phyloP scores from a whole-genome alignment of 2,329 filamentous ascomycete species.

The Pestalotiopsis sp. region DNA sequence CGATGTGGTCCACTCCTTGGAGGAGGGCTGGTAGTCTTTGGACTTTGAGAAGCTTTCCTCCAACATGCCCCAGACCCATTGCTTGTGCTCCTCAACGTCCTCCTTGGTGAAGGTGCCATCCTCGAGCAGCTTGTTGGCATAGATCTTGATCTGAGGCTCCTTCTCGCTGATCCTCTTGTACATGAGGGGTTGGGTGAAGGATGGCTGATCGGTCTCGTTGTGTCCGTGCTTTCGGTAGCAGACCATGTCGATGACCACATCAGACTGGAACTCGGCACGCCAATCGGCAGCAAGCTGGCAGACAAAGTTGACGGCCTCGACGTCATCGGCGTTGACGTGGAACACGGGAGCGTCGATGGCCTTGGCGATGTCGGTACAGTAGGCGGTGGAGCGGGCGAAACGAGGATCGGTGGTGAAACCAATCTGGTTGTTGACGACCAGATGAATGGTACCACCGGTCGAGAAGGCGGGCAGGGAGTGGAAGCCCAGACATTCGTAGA shows the following conservation, averaged over 20 bases:
- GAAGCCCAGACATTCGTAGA: conserved; percentile 99
- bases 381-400: conserved; percentile 94
- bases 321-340: conserved; percentile 98
- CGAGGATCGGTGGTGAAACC: conserved; percentile 98
- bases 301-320: conserved; percentile 97
- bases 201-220: conserved; percentile 99
- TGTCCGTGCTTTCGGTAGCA: conserved; percentile 99
- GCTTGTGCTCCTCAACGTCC: conserved; percentile 98
- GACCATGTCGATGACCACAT: conserved; percentile 96
- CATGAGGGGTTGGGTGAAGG: conserved; percentile 99
- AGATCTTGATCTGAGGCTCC: conserved; percentile 83
- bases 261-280: conserved; percentile 98
- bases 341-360: conserved; percentile 98
- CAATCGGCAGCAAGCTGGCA: conserved; percentile 97
- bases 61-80: conserved; percentile 99
- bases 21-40: conserved; percentile 94
- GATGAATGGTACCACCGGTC: conserved; percentile 93
- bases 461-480: conserved; percentile 94
- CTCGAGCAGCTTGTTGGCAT: conserved; percentile 85
- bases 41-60: conserved; percentile 97
- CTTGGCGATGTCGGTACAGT: conserved; percentile 99
- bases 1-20: conserved; percentile 97
- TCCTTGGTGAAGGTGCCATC: conserved; percentile 97
- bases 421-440: conserved; percentile 99
- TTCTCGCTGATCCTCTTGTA: conserved; percentile 96